phyloP scores from a whole-genome alignment of 1,139 yeast species.

The Yarrowia galli region DNA sequence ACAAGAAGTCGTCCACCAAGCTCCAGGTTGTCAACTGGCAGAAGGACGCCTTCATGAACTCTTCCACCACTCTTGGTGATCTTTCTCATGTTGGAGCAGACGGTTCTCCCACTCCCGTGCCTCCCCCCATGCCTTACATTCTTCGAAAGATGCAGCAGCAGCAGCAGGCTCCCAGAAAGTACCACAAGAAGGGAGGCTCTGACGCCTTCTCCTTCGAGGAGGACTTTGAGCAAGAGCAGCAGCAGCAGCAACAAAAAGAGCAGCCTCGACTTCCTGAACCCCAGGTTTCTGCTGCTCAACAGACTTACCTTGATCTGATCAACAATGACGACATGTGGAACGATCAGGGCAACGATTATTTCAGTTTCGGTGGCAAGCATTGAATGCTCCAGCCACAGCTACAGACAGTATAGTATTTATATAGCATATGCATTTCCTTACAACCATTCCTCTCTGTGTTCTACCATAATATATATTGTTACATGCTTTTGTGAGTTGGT shows the following conservation, averaged over 20 bases:
- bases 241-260: not conserved
- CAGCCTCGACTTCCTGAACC: not conserved
- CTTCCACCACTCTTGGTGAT: conserved; percentile 31
- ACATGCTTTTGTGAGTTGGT: conserved; percentile 8
- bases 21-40: conserved; percentile 45
- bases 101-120: not conserved
- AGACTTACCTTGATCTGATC: conserved; percentile 25
- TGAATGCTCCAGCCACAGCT: not conserved
- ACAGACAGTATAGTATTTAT: conserved; percentile 14
- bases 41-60: conserved; percentile 33
- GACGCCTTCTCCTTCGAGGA: conserved; percentile 30
- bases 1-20: conserved; percentile 43
- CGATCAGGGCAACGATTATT: conserved; percentile 32
- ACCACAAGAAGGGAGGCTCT: conserved; percentile 28
- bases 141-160: not conserved
- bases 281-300: conserved; percentile 26
- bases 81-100: conserved; percentile 3
- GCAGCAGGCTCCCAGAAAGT: conserved; percentile 3
- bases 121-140: conserved; percentile 2
- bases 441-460: not conserved
- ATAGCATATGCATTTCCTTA: conserved; percentile 29
- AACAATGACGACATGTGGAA: conserved; percentile 28
- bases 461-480: conserved; percentile 21
- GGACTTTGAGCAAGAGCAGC: not conserved
- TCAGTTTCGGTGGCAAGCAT: not conserved